Percentiles rank a stretch among this genome's conserved stretches.
phyloP scores from a whole-genome alignment of 2,329 filamentous ascomycete species.

The Aspergillus sp. region DNA sequence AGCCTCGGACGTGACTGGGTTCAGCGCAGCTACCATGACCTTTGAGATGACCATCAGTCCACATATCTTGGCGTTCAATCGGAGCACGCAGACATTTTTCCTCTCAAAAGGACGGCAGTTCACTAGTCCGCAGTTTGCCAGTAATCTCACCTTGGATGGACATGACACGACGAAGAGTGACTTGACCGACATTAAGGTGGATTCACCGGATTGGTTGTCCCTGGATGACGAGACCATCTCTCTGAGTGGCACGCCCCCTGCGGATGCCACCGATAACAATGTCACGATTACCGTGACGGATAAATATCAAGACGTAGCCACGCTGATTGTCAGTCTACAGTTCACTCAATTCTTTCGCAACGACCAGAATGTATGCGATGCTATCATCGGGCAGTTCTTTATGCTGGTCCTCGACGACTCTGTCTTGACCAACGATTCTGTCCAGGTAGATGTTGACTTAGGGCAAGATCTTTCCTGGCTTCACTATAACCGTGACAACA shows the following conservation, averaged over 20 bases:
- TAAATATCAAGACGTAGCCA: constrained; percentile 60
- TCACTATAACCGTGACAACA: constrained; percentile 48
- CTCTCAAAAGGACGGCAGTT: constrained; percentile 57
- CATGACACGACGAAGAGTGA: constrained; percentile 51
- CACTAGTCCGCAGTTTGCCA: constrained; percentile 54
- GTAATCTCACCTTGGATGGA: constrained; percentile 61
- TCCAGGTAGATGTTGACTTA: constrained; percentile 48
- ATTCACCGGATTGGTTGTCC: constrained; percentile 68
- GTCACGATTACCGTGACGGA: constrained; percentile 64
- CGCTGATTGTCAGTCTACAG: constrained; percentile 55
- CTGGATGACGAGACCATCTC: constrained; percentile 64
- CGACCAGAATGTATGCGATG: constrained; percentile 49
- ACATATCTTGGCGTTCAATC: constrained; percentile 67
- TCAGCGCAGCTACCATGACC: constrained; percentile 63
- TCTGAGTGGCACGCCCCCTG: constrained; percentile 65
- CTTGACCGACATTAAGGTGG: constrained; percentile 54
- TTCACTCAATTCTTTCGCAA: constrained; percentile 48
- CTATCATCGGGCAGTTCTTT: constrained; percentile 53
- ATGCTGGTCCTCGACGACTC: constrained; percentile 49
- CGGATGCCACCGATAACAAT: constrained; percentile 60
- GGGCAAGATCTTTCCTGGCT: constrained; percentile 50
- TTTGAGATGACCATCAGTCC: constrained; percentile 74
- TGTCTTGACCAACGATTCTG: constrained; percentile 43
- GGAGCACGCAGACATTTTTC: constrained; percentile 59
- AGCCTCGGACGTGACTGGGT: constrained; percentile 78